Percentiles rank a stretch among this genome's conserved stretches.
These are phyloP conservation scores for Pulveroboletus sp. DNA, from an alignment of 768 basidiomycete genomes.

Conservation along the genomic window DNA sequence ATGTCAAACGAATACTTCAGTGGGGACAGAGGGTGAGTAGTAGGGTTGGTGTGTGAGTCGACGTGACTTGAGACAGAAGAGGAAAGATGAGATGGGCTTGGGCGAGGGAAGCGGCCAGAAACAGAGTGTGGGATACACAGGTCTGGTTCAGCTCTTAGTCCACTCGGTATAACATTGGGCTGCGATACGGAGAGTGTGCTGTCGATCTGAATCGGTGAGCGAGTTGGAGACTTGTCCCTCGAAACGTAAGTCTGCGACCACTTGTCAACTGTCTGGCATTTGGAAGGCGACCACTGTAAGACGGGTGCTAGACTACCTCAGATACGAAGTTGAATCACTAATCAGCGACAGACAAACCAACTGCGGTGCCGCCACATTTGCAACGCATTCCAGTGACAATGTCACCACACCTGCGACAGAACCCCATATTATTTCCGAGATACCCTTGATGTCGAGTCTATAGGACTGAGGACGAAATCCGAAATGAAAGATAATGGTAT, in stretches of 20 bases:
- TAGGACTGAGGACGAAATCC: not conserved
- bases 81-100: slow-evolving; percentile 33
- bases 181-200: slow-evolving; percentile 9
- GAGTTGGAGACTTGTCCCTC: slow-evolving; percentile 44
- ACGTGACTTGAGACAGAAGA: slow-evolving; percentile 42
- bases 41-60: slow-evolving; percentile 53
- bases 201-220: slow-evolving; percentile 26
- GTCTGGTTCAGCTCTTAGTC: slow-evolving; percentile 1
- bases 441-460: not conserved
- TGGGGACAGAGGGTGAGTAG: slow-evolving; percentile 55
- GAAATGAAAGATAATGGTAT: not conserved
- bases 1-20: slow-evolving; percentile 38
- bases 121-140: not conserved
- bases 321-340: slow-evolving; percentile 2
- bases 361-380: slow-evolving; percentile 74
- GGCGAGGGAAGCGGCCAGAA: slow-evolving; percentile 48
- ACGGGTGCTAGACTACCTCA: slow-evolving; percentile 50
- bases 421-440: slow-evolving; percentile 51
- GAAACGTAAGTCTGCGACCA: slow-evolving; percentile 81
- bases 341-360: slow-evolving; percentile 50
- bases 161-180: slow-evolving; percentile 7
- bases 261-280: slow-evolving; percentile 49
- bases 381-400: slow-evolving; percentile 69
- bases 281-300: slow-evolving; percentile 52
- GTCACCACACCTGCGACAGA: slow-evolving; percentile 82